Conservation (phyloP, 345 rosid genomes). For the Sisymbrium irio region DNA sequence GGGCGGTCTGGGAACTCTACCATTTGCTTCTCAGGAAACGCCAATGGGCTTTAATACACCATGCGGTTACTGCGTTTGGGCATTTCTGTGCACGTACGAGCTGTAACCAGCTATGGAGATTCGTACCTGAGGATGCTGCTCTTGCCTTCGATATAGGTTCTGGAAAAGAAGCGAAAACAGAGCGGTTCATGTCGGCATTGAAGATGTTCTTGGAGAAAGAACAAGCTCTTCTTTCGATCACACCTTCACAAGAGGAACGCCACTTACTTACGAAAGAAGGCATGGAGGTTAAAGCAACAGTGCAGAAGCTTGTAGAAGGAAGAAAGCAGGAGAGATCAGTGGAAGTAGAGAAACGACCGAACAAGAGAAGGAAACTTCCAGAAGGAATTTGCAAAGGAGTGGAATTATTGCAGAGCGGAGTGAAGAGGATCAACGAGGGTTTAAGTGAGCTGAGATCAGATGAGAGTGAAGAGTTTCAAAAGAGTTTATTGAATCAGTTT, state of each 20-base stretch:
- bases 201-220: conserved; percentile 88
- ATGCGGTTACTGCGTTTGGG: conserved; percentile 72
- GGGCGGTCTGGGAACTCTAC: conserved; percentile 72
- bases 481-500: conserved; percentile 56
- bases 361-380: conserved; percentile 83
- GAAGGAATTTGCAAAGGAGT: conserved; percentile 71
- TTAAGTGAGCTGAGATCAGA: conserved; percentile 58
- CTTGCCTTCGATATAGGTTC: conserved; percentile 61
- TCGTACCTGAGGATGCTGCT: conserved; percentile 79
- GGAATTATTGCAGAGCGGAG: conserved; percentile 66
- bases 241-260: conserved; percentile 42
- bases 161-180: conserved; percentile 61
- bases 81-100: conserved; percentile 75
- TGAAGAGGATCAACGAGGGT: conserved; percentile 62
- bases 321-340: conserved; percentile 29
- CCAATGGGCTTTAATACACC: conserved; percentile 82
- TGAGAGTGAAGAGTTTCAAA: conserved; percentile 47
- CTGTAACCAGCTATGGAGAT: conserved; percentile 84
- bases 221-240: conserved; percentile 43
- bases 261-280: conserved; percentile 62
- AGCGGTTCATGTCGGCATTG: conserved; percentile 70
- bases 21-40: conserved; percentile 70
- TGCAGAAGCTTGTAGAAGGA: conserved; percentile 28
- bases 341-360: conserved; percentile 35
- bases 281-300: conserved; percentile 41